phyloP scores from a whole-genome alignment of 345 rosid genomes.

The Citrus maxima region DNA sequence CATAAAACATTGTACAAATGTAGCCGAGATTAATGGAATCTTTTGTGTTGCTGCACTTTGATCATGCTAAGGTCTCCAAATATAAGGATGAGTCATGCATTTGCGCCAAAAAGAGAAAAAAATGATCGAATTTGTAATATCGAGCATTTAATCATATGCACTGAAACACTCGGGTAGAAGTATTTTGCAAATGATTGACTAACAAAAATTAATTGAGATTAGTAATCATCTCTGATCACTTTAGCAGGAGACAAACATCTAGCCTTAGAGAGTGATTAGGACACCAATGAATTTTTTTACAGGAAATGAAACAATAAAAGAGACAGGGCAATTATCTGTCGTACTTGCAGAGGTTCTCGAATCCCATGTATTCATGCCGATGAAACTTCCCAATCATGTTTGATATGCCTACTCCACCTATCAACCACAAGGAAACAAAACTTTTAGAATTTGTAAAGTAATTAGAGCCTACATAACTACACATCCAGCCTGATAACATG shows the following conservation, averaged over 20 bases:
- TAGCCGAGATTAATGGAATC: not conserved
- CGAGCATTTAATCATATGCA: not conserved
- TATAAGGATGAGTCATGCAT: too few relatives aligned
- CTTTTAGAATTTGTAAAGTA: not conserved
- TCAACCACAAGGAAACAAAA: not conserved
- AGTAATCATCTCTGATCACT: not conserved
- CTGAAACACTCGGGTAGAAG: not conserved
- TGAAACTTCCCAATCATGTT: conserved; percentile 38
- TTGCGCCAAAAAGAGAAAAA: too few relatives aligned
- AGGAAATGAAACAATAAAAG: not conserved
- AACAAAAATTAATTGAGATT: not conserved
- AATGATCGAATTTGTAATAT: too few relatives aligned
- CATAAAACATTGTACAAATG: not conserved
- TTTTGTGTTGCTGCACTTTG: not conserved
- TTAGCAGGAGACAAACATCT: not conserved
- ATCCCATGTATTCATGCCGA: conserved; percentile 46
- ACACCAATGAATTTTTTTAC: not conserved
- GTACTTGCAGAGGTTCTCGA: conserved; percentile 48
- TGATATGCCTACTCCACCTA: conserved; percentile 52
- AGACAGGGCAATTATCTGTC: not conserved
- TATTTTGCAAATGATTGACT: not conserved
- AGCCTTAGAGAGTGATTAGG: not conserved
- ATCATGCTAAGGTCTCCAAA: not conserved
- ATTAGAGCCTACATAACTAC: too few relatives aligned
- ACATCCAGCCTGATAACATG: not conserved